Evolutionary conservation across 2,329 filamentous ascomycete species (phyloP).

Genomic region (Colletotrichum sp.): DNA sequence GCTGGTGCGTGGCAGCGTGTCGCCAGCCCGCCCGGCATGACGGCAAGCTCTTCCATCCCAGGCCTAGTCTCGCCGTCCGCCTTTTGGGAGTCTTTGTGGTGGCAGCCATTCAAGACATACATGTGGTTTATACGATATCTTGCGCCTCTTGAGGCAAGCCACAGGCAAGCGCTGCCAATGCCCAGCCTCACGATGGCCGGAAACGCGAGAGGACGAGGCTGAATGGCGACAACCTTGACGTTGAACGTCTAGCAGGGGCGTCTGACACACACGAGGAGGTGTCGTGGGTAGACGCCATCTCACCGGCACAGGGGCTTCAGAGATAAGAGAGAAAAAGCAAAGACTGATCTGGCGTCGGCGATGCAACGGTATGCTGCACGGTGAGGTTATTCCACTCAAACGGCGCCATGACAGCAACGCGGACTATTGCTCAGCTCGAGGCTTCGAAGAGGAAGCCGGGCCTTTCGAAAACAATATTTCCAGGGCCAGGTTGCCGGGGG

Average conservation of each 20-base stretch:
- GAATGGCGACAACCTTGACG: not conserved
- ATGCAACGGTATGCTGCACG: conserved; percentile 4
- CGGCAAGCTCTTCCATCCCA: not conserved
- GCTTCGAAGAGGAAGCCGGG: not conserved
- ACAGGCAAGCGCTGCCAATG: not conserved
- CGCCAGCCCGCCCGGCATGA: not conserved
- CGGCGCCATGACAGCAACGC: not conserved
- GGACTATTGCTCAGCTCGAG: not conserved
- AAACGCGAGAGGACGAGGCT: not conserved
- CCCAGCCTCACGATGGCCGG: not conserved
- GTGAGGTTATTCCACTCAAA: not conserved
- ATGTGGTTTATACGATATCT: not conserved
- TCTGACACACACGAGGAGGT: not conserved
- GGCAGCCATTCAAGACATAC: not conserved
- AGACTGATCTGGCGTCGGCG: not conserved
- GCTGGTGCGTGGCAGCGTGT: not conserved
- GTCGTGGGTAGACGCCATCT: not conserved
- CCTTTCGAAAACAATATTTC: not conserved
- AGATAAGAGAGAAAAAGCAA: conserved; percentile 11
- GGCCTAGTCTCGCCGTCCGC: not conserved
- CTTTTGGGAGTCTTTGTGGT: not conserved
- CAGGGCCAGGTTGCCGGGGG: not conserved
- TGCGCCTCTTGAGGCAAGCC: not conserved
- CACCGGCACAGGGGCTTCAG: not conserved
- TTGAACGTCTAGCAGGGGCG: not conserved